A percentile compares a stretch with the other conserved stretches of the same genome.
Evolutionary conservation across 257 asterid species (phyloP).

Genomic region (Leonotis leonurus): DNA sequence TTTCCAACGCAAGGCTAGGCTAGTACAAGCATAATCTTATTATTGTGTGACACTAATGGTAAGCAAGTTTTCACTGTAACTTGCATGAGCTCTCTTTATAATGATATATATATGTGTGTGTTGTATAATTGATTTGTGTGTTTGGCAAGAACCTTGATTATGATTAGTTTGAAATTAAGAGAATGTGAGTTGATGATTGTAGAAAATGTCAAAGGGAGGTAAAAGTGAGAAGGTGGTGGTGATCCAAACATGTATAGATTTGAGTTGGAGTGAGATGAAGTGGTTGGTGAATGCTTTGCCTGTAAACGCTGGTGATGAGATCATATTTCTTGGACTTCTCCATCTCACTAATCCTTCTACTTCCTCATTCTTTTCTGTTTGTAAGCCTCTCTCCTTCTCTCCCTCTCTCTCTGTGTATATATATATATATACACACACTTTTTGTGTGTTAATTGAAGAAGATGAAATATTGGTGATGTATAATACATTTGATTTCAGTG

Average conservation of each 20-base stretch:
- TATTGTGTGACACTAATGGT: background rate
- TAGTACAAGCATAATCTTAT: too few relatives aligned
- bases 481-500: too few relatives aligned
- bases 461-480: too few relatives aligned
- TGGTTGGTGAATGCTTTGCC: slow-evolving; percentile 21
- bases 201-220: slow-evolving; percentile 19
- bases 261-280: slow-evolving; percentile 30
- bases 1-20: too few relatives aligned
- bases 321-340: slow-evolving; percentile 34
- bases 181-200: background rate
- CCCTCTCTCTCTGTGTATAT: too few relatives aligned
- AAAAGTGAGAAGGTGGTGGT: slow-evolving; percentile 33
- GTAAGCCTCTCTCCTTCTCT: slow-evolving; percentile 17
- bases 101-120: background rate
- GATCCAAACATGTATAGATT: slow-evolving; percentile 33
- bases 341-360: slow-evolving; percentile 21
- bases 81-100: background rate
- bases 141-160: background rate
- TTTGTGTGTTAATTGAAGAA: too few relatives aligned
- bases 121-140: too few relatives aligned
- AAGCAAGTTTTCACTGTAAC: background rate
- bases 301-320: slow-evolving; percentile 41
- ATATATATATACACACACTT: too few relatives aligned
- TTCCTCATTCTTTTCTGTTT: slow-evolving; percentile 2
- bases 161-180: too few relatives aligned